Evolutionary conservation across 768 basidiomycete species (phyloP).

Genomic region (Phanerodontia chrysosporium): DNA sequence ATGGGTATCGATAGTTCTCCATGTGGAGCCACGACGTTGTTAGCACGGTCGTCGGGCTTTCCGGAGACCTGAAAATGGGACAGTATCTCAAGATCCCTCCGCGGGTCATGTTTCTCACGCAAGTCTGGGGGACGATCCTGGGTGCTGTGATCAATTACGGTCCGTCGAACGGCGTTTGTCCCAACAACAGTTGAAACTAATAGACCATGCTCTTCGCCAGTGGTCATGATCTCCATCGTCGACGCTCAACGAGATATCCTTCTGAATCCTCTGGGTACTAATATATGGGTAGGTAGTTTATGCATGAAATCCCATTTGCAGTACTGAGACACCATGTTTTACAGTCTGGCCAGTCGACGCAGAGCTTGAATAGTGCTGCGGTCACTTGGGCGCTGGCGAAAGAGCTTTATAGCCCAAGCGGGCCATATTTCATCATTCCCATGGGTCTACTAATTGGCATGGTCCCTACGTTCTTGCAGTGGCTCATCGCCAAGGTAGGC

Average conservation of each 20-base stretch:
- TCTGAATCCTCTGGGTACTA: conserved; percentile 48
- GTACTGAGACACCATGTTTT: conserved; percentile 10
- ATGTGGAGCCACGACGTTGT: conserved; percentile 68
- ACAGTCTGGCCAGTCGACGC: conserved; percentile 39
- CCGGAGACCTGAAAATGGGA: conserved; percentile 55
- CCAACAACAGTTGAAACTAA: too few relatives aligned
- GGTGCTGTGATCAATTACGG: conserved; percentile 38
- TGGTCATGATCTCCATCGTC: conserved; percentile 56
- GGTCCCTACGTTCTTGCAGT: conserved; percentile 48
- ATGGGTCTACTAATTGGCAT: conserved; percentile 51
- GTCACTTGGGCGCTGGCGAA: conserved; percentile 65
- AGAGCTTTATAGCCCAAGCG: conserved; percentile 47
- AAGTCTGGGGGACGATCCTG: conserved; percentile 60
- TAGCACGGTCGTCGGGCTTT: conserved; percentile 46
- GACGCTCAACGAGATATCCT: conserved; percentile 51
- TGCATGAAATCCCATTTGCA: not conserved
- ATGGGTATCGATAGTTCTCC: conserved; percentile 40
- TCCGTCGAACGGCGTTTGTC: conserved; percentile 23
- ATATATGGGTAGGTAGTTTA: conserved; percentile 41
- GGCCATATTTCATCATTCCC: conserved; percentile 55
- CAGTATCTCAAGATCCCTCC: conserved; percentile 64
- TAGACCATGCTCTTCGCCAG: not conserved
- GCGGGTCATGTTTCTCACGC: conserved; percentile 59
- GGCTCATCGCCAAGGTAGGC: conserved; percentile 46
- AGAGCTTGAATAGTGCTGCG: conserved; percentile 52